Evolutionary conservation across 805 yeast species (phyloP), one percentile per base, ranked within the genome.

Genomic region (Candida khao-thaluensis): DNA sequence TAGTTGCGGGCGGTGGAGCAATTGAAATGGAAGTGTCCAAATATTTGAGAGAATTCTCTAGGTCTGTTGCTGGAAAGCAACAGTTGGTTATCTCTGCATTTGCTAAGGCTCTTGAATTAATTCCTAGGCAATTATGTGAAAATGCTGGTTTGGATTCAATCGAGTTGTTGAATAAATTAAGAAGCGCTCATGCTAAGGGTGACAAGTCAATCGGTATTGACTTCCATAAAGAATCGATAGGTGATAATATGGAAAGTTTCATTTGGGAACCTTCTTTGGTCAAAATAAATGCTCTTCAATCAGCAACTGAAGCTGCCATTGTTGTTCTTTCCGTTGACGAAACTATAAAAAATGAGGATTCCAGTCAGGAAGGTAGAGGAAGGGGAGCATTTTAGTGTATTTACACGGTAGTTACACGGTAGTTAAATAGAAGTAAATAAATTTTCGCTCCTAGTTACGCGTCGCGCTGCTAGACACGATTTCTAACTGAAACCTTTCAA

Each of bases 1-100:
- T 93, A 50, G 99, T 93, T 42, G 98, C 96, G 10, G 99, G 99
- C 46, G 99, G 99, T 49, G 99, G 99, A 48, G 99, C 99, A 24
- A 84, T 89, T 48, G 99, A 93, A 66, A 93, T 93, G 99, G 98
- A 93, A 59, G 57, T 93, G 28, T 89, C 97, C 26, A 87, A 80
- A 60, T 79, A 85, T 60, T 73, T 93, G 52, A 79, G 99, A 56
- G 96, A 88, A 52, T 77, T 82, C 56, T 81, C 97, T 17, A 82
- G 83, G 56, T 77, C 87, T 14, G 85, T 93, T 52, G 88, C 96
- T 16, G 99, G 99, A 28, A 91, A 93, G 64, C 96, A 91, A 66
- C 99, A 93, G 69, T 71, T 93, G 46, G 82, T 93, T 43, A 84
- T 93, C 42, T 82, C 82, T 42, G 96, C 96, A 6, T 93, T 81